These are phyloP conservation scores for Phytophthora citrophthora DNA, from an alignment of 352 stramenopile genomes.

Conservation along the genomic window DNA sequence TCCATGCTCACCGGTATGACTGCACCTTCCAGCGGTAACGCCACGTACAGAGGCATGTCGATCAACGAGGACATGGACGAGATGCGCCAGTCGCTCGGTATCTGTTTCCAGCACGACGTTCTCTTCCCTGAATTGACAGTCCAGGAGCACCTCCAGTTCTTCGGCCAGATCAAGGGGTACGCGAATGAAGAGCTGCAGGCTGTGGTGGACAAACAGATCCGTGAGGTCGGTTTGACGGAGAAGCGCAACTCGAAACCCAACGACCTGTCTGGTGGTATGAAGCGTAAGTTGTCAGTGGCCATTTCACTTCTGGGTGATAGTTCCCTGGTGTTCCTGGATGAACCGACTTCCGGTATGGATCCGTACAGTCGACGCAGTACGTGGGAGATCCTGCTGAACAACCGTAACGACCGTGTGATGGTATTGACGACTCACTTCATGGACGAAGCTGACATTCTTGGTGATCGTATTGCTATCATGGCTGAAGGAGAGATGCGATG, in stretches of 20 bases:
- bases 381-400: slow-evolving; percentile 80
- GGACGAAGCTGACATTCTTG: slow-evolving; percentile 88
- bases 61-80: slow-evolving; percentile 75
- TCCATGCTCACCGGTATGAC: slow-evolving; percentile 78
- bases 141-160: slow-evolving; percentile 71
- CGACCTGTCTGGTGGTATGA: slow-evolving; percentile 88
- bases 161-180: slow-evolving; percentile 62
- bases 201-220: slow-evolving; percentile 46
- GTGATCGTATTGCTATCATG: slow-evolving; percentile 79
- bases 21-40: too few species aligned
- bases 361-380: slow-evolving; percentile 93
- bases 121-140: slow-evolving; percentile 75
- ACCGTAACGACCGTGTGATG: slow-evolving; percentile 65
- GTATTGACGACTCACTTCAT: slow-evolving; percentile 95
- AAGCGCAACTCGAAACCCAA: slow-evolving; percentile 51
- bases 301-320: slow-evolving; percentile 86
- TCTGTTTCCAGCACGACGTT: slow-evolving; percentile 87
- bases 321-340: slow-evolving; percentile 86
- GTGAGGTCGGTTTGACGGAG: slow-evolving; percentile 62
- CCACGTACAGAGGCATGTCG: slow-evolving; percentile 67
- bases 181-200: slow-evolving; percentile 32
- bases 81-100: slow-evolving; percentile 66
- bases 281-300: slow-evolving; percentile 89
- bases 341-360: slow-evolving; percentile 95
- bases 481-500: too few species aligned